Percentiles rank a stretch among this genome's conserved stretches.
phyloP scores from a whole-genome alignment of 1,139 yeast species.

The Geotrichum aggregatum region DNA sequence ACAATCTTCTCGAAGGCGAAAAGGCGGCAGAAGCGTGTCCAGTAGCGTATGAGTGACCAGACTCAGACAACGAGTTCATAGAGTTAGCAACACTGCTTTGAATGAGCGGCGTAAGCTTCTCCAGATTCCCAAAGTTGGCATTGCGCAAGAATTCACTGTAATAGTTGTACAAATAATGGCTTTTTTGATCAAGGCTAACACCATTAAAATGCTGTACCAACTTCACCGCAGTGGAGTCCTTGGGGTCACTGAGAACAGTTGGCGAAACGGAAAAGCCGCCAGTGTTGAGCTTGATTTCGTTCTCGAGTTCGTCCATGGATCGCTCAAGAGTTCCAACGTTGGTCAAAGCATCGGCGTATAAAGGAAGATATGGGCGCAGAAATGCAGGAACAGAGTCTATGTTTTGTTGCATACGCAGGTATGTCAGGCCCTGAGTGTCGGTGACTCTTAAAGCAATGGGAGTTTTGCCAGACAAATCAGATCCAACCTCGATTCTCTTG shows the following conservation, averaged over 20 bases:
- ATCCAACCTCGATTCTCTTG: conserved; percentile 39
- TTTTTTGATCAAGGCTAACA: conserved; percentile 65
- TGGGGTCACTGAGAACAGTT: conserved; percentile 44
- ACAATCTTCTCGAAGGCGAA: conserved; percentile 55
- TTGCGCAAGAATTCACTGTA: conserved; percentile 65
- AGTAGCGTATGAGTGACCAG: conserved; percentile 84
- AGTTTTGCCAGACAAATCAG: conserved; percentile 21
- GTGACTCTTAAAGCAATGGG: conserved; percentile 36
- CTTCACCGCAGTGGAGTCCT: conserved; percentile 32
- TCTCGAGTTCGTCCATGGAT: conserved; percentile 77
- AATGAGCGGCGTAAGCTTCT: conserved; percentile 68
- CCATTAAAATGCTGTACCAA: conserved; percentile 57
- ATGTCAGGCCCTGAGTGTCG: conserved; percentile 54
- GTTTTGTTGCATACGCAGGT: conserved; percentile 57
- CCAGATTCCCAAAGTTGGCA: conserved; percentile 66
- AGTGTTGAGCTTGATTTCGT: conserved; percentile 72
- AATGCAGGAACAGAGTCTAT: conserved; percentile 50
- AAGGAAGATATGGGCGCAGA: conserved; percentile 64
- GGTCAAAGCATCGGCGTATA: conserved; percentile 75
- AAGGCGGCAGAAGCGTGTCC: conserved; percentile 62
- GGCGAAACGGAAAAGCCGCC: conserved; percentile 74
- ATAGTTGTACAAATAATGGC: conserved; percentile 55
- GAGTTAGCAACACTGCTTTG: conserved; percentile 75
- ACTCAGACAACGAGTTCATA: conserved; percentile 71
- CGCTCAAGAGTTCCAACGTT: conserved; percentile 74